Conservation (phyloP, 164 flowering plant species). For the Umbellularia californica region DNA sequence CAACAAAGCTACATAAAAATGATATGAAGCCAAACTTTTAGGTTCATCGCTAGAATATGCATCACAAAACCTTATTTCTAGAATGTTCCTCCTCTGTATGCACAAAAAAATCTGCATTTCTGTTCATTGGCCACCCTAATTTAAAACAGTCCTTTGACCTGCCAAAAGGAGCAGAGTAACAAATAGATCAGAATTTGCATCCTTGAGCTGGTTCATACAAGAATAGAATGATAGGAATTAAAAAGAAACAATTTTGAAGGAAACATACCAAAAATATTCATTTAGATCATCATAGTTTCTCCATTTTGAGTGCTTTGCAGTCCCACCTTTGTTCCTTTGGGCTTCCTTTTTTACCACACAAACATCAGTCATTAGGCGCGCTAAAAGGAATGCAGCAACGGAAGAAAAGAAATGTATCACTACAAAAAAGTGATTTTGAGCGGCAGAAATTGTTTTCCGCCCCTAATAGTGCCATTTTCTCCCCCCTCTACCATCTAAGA, state of each 20-base stretch:
- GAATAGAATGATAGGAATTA: background rate
- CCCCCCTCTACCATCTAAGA: too few species aligned
- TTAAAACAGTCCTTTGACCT: constrained; percentile 78
- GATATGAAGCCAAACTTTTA: background rate
- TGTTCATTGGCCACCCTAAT: constrained; percentile 82
- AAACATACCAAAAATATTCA: constrained; percentile 92
- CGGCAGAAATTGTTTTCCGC: too few species aligned
- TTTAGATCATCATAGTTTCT: constrained; percentile 98
- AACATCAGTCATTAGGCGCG: background rate
- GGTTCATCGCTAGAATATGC: constrained; percentile 1
- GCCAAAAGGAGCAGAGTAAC: constrained; percentile 2
- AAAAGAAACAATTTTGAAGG: background rate
- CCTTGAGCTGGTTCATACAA: background rate
- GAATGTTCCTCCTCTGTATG: constrained; percentile 40
- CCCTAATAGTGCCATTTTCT: too few species aligned
- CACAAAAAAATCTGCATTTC: constrained; percentile 66
- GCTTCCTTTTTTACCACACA: constrained; percentile 70
- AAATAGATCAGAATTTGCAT: background rate
- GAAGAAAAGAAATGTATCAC: background rate
- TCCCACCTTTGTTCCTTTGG: constrained; percentile 74
- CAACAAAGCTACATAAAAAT: background rate
- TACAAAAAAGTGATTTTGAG: too few species aligned
- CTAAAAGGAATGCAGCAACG: constrained; percentile 1
- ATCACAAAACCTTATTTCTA: constrained; percentile 21
- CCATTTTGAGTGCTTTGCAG: constrained; percentile 89